These are phyloP conservation scores for Solanum paucissectum DNA, from an alignment of 257 asterid genomes.

Conservation along the genomic window DNA sequence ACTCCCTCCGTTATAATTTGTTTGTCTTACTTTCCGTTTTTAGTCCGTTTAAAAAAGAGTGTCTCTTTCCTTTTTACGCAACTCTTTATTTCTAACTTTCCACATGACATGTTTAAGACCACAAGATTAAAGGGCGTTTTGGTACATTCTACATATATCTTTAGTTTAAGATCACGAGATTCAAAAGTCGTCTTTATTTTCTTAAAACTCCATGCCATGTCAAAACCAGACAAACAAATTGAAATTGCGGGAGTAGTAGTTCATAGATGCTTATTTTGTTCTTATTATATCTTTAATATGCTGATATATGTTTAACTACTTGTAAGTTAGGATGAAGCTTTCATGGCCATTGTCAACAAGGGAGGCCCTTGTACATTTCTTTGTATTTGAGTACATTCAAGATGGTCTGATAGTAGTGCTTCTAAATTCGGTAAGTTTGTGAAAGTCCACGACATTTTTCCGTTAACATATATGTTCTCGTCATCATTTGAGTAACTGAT, in stretches of 20 bases:
- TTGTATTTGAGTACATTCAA: constrained; percentile 65
- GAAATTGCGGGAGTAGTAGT: not conserved
- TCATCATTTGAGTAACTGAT: not conserved
- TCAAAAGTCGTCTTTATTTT: not conserved
- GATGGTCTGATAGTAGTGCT: constrained; percentile 73
- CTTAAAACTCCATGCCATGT: not conserved
- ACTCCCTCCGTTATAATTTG: not conserved
- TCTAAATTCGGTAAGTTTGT: constrained; percentile 55
- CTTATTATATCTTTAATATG: constrained; percentile 18
- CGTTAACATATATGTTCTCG: not conserved
- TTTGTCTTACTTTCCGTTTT: not conserved
- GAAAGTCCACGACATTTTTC: not conserved
- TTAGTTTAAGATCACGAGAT: not conserved
- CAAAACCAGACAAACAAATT: not conserved
- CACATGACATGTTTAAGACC: not conserved
- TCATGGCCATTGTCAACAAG: constrained; percentile 91
- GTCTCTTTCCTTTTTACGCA: not conserved
- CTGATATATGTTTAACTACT: constrained; percentile 14
- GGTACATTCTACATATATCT: not conserved
- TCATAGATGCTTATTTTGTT: not conserved
- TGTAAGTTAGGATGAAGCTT: constrained; percentile 94
- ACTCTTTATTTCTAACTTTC: not conserved
- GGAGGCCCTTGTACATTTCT: constrained; percentile 65
- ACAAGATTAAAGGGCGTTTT: not conserved
- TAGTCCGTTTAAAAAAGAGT: not conserved